phyloP scores from a whole-genome alignment of 2,329 filamentous ascomycete species.

The Fusarium piperis region DNA sequence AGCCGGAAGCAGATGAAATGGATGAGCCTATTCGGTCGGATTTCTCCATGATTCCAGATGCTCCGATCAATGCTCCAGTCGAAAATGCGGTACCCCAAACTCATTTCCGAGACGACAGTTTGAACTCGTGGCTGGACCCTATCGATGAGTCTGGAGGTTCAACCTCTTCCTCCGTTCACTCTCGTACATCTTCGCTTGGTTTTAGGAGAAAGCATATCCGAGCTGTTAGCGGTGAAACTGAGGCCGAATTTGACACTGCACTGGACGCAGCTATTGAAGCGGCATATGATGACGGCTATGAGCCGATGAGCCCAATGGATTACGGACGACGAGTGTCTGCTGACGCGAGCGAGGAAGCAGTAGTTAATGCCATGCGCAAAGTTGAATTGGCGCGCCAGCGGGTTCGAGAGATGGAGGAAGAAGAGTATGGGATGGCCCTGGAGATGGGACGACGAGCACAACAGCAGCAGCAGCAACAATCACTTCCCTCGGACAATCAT shows the following conservation, averaged over 20 bases:
- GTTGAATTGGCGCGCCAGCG: conserved; percentile 81
- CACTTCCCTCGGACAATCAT: conserved; percentile 37
- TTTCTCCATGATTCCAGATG: conserved; percentile 43
- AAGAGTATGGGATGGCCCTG: conserved; percentile 56
- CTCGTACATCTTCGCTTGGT: conserved; percentile 76
- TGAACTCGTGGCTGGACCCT: conserved; percentile 92
- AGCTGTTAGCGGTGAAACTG: conserved; percentile 75
- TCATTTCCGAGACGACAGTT: conserved; percentile 70
- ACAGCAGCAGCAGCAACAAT: conserved; percentile 31
- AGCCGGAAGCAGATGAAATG: conserved; percentile 35
- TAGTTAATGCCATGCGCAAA: conserved; percentile 68
- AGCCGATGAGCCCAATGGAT: conserved; percentile 70
- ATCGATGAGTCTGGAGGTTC: conserved; percentile 91
- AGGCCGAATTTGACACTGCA: conserved; percentile 92
- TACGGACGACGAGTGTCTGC: conserved; percentile 44
- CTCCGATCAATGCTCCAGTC: conserved; percentile 6
- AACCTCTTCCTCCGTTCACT: conserved; percentile 81
- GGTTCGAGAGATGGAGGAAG: conserved; percentile 77
- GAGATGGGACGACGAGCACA: conserved; percentile 59
- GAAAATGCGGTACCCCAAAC: conserved; percentile 36
- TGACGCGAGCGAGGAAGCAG: conserved; percentile 56
- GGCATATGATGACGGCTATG: conserved; percentile 91
- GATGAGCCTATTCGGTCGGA: conserved; percentile 48
- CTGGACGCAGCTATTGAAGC: conserved; percentile 95
- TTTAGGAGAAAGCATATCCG: conserved; percentile 76